phyloP scores from a whole-genome alignment of 768 basidiomycete genomes.

The Tylopilus rubrobrunneus region DNA sequence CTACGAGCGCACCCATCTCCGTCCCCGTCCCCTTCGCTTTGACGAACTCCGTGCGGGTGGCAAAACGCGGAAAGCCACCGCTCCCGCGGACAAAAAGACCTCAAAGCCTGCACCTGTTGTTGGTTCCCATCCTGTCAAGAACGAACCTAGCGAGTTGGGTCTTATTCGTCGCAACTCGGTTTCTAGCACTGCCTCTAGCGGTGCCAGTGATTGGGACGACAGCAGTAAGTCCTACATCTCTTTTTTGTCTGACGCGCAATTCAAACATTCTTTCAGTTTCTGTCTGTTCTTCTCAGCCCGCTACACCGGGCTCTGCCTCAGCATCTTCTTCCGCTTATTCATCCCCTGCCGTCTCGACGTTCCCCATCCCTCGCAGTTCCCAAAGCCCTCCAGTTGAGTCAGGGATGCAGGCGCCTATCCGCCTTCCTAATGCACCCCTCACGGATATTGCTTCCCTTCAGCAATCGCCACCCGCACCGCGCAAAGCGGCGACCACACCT shows the following conservation, averaged over 20 bases:
- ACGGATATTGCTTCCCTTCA: conserved; percentile 61
- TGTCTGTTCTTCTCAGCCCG: conserved; percentile 32
- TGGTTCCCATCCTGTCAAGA: conserved; percentile 51
- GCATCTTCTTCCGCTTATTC: conserved; percentile 65
- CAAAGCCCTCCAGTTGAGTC: conserved; percentile 48
- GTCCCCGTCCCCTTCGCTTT: conserved; percentile 79
- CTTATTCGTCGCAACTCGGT: conserved; percentile 59
- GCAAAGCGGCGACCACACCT: conserved; percentile 32
- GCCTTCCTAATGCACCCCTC: conserved; percentile 69
- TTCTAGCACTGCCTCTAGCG: conserved; percentile 50
- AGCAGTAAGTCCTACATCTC: conserved; percentile 46
- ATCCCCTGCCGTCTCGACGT: conserved; percentile 58
- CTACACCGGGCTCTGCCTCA: conserved; percentile 45
- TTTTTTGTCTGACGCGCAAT: not conserved
- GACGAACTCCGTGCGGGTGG: conserved; percentile 86
- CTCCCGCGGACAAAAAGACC: conserved; percentile 30
- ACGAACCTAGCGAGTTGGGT: conserved; percentile 53
- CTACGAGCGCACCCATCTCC: conserved; percentile 84
- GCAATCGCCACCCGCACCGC: conserved; percentile 30
- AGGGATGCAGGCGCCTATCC: conserved; percentile 46
- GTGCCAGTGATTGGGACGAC: conserved; percentile 78
- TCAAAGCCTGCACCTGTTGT: conserved; percentile 32
- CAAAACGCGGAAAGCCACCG: conserved; percentile 59
- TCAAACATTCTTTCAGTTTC: conserved; percentile 18
- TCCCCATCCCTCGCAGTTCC: conserved; percentile 56